Conservation (phyloP, 192 early-diverging fungal genomes). For the Geosiphon pyriformis region DNA sequence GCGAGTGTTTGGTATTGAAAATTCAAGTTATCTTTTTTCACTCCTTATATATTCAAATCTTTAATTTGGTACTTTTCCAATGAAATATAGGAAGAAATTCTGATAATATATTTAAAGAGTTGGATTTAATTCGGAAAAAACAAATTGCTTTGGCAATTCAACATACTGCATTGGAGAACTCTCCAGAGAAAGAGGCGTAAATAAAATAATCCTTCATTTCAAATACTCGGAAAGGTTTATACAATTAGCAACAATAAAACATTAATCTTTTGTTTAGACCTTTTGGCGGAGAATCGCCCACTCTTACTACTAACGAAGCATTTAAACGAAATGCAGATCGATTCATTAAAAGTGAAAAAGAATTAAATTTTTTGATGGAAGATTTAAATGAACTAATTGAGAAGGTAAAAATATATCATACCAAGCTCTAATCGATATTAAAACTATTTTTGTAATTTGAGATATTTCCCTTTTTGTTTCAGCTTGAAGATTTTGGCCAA, state of each 20-base stretch:
- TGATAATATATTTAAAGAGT: conserved; percentile 26
- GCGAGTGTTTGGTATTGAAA: conserved; percentile 13
- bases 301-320: conserved; percentile 15
- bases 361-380: conserved; percentile 26
- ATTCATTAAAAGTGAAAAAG: conserved; percentile 23
- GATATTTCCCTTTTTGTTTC: neutral
- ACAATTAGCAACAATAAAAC: neutral
- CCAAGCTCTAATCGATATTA: neutral
- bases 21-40: neutral
- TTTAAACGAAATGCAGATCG: conserved; percentile 25
- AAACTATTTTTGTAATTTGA: neutral
- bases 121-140: conserved; percentile 22
- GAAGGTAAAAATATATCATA: conserved; percentile 1
- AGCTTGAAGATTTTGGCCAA: conserved; percentile 20
- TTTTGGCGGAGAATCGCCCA: neutral
- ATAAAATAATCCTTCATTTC: neutral
- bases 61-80: neutral
- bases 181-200: conserved; percentile 21
- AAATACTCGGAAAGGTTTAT: neutral
- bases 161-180: conserved; percentile 22
- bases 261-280: conserved; percentile 10
- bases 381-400: conserved; percentile 20
- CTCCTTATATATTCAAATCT: neutral
- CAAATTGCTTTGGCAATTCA: conserved; percentile 22
- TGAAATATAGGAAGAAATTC: conserved; percentile 17